Percentiles rank a stretch among this genome's conserved stretches.
These are phyloP conservation scores for Ogataea kodamae DNA, from an alignment of 805 yeast species.

Conservation along the genomic window DNA sequence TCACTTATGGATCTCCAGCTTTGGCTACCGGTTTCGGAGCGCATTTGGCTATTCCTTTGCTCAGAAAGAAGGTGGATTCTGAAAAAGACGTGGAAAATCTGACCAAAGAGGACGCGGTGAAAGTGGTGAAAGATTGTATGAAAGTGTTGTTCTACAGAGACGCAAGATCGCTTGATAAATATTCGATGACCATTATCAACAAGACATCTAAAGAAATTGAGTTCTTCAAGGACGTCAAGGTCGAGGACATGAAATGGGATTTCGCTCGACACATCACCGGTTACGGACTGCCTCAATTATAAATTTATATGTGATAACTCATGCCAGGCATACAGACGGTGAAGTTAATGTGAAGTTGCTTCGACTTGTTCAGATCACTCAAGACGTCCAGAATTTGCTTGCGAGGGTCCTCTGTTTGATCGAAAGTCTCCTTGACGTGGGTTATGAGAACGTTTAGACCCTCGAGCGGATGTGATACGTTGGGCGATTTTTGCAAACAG, in stretches of 20 bases:
- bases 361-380: constrained; percentile 34
- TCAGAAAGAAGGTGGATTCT: constrained; percentile 76
- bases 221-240: constrained; percentile 50
- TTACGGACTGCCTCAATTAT: constrained; percentile 56
- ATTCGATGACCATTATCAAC: constrained; percentile 72
- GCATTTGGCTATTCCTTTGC: constrained; percentile 86
- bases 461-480: constrained; percentile 34
- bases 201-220: constrained; percentile 60
- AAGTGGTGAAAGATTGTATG: constrained; percentile 81
- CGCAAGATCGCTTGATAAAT: constrained; percentile 88
- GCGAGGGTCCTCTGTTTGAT: constrained; percentile 50
- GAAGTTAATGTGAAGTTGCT: constrained; percentile 43
- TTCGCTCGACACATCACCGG: constrained; percentile 88
- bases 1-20: constrained; percentile 80
- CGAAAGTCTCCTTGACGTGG: constrained; percentile 47
- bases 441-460: constrained; percentile 48
- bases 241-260: constrained; percentile 80
- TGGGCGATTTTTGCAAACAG: constrained; percentile 17
- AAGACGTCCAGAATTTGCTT: constrained; percentile 48
- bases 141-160: constrained; percentile 93
- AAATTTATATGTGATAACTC: constrained; percentile 32
- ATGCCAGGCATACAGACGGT: constrained; percentile 56
- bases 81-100: constrained; percentile 74
- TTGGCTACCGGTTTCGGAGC: constrained; percentile 97
- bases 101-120: constrained; percentile 69